These are phyloP conservation scores for Neckera pumila DNA, from an alignment of 225 moss, liverwort and hornwort genomes.

Conservation along the genomic window DNA sequence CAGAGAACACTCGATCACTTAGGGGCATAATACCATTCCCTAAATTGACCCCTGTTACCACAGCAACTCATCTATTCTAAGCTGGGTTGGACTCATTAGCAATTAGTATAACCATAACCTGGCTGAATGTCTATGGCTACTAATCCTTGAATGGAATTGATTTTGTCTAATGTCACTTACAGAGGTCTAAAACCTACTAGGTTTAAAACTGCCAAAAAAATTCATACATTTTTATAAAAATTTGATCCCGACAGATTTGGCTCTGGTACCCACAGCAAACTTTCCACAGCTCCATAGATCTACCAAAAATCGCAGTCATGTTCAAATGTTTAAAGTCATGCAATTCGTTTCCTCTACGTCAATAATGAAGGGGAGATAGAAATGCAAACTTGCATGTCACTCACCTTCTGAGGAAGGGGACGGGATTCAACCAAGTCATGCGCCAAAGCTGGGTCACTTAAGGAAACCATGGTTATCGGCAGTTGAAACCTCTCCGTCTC, in stretches of 20 bases:
- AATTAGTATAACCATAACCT: not conserved
- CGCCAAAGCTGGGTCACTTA: constrained; percentile 34
- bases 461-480: constrained; percentile 51
- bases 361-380: not conserved
- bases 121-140: not conserved
- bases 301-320: not conserved
- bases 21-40: not conserved
- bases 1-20: not conserved
- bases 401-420: constrained; percentile 59
- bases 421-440: constrained; percentile 21
- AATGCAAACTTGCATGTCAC: not conserved
- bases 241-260: too few relatives aligned
- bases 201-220: not conserved
- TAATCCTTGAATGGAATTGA: not conserved
- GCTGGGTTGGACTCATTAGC: not conserved
- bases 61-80: not conserved
- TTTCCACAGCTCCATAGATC: not conserved
- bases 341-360: not conserved
- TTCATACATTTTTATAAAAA: not conserved
- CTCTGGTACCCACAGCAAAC: not conserved
- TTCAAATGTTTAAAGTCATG: not conserved
- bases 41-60: not conserved
- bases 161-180: not conserved
- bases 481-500: constrained; percentile 80
- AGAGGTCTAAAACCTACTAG: not conserved